These are phyloP conservation scores for Suillus cothurnatus DNA, from an alignment of 768 basidiomycete genomes.

Conservation along the genomic window DNA sequence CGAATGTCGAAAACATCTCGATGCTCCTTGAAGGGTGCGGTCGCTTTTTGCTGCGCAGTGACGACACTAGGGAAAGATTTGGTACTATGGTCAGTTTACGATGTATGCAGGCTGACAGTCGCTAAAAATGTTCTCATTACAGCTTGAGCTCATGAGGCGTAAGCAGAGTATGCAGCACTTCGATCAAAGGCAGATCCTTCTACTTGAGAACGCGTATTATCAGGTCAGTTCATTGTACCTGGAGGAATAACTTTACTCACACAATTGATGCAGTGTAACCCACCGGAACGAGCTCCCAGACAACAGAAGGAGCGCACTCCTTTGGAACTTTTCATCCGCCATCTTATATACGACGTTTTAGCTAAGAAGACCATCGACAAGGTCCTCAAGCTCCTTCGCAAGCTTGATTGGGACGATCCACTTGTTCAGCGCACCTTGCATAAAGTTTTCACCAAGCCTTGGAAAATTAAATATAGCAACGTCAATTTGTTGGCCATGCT, in stretches of 20 bases:
- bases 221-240: slow-evolving; percentile 54
- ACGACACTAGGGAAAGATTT: slow-evolving; percentile 87
- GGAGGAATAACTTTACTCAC: slow-evolving; percentile 6
- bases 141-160: slow-evolving; percentile 93
- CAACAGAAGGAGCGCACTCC: slow-evolving; percentile 83
- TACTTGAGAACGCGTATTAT: slow-evolving; percentile 98
- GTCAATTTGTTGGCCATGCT: slow-evolving; percentile 91
- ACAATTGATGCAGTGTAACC: slow-evolving; percentile 75
- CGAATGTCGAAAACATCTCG: slow-evolving; percentile 92
- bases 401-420: slow-evolving; percentile 92
- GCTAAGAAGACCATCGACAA: slow-evolving; percentile 95
- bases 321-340: slow-evolving; percentile 92
- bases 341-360: slow-evolving; percentile 93
- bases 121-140: background rate
- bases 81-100: slow-evolving; percentile 70
- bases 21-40: slow-evolving; percentile 93
- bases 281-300: slow-evolving; percentile 87
- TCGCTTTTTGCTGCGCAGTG: slow-evolving; percentile 83
- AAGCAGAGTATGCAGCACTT: slow-evolving; percentile 94
- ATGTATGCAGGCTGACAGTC: background rate
- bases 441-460: slow-evolving; percentile 95
- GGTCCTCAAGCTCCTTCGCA: slow-evolving; percentile 88
- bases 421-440: slow-evolving; percentile 63
- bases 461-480: slow-evolving; percentile 95
- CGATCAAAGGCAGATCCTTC: slow-evolving; percentile 84